Evolutionary conservation across 2,329 filamentous ascomycete genomes (phyloP), one percentile per base, ranked within the genome.

Genomic region (Fusarium pseudograminearum): DNA sequence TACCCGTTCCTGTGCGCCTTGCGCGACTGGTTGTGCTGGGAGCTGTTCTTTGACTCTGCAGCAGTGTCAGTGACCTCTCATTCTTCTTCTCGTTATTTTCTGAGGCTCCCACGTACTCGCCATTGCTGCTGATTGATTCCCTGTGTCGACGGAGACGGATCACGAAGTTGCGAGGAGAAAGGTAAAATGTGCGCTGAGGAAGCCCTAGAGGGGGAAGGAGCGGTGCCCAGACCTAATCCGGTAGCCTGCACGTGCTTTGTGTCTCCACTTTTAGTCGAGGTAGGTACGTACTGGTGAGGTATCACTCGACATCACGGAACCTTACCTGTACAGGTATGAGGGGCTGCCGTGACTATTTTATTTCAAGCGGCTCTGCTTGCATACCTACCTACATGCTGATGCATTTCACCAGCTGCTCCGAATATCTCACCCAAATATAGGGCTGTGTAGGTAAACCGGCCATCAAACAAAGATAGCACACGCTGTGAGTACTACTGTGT

Each of bases 1-100:
- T 91, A 98, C 95, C 96, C 96, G 89, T 99, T 99, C 83, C 92
- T 91, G 91, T 99, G 96, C 87, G 94, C 94, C 93, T 99, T 99
- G 89, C 92, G 92, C 84, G 89, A 90, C 91, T 96, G 92, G 87
- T 98, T 98, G 88, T 98, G 94, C 90, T 98, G 95, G 81, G 95
- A 98, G 87, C 93, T 97, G 91, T 98, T 98, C 94, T 98, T 98
- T 80, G 96, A 98, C 90, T 98, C 94, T 98, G 83, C 31, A 62
- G 40, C 52, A 69, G 50, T 45, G 67, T 76, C 66, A 76, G 74
- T 62, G 40, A 61, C 40, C 40, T 59, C 50, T 26, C 12, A 5
- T 30, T 55, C 9, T 40, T 36, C 18, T 44, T 24, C 26, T 45
- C 20, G 38, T 18, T 26, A 33, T 50, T n/a, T 26, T 38, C 30